phyloP scores from a whole-genome alignment of 164 flowering plant genomes.

The Hamamelis virginiana region DNA sequence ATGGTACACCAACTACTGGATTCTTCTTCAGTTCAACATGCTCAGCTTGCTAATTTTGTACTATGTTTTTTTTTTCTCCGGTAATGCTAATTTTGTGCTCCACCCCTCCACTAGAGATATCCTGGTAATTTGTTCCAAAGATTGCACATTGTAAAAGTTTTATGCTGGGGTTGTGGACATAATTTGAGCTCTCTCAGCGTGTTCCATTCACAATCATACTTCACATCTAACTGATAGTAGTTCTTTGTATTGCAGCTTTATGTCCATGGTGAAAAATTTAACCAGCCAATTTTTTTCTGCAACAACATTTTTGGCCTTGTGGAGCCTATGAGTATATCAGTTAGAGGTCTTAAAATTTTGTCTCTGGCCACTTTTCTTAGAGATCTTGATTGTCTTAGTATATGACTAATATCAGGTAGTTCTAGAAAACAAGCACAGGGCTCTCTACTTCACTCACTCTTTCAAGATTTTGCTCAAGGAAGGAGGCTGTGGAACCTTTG shows the following conservation, averaged over 20 bases:
- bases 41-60: too few species aligned
- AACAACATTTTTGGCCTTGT: constrained; percentile 95
- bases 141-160: too few species aligned
- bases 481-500: constrained; percentile 97
- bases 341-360: neutral
- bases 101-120: too few species aligned
- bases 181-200: neutral
- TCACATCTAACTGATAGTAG: constrained; percentile 4
- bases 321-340: constrained; percentile 74
- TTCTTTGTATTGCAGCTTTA: constrained; percentile 54
- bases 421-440: constrained; percentile 73
- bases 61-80: too few species aligned
- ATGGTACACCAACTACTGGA: too few species aligned
- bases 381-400: neutral
- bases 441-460: constrained; percentile 84
- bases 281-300: constrained; percentile 93
- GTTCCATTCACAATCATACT: neutral
- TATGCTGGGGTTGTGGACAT: neutral
- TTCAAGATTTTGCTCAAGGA: constrained; percentile 95
- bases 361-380: neutral
- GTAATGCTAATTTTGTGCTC: too few species aligned
- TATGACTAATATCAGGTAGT: constrained; percentile 58
- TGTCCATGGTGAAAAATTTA: constrained; percentile 77
- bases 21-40: too few species aligned
- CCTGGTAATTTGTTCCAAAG: too few species aligned